Evolutionary conservation across 306 rosid genomes (phyloP), one percentile per base, ranked within the genome.

Genomic region (Senna siamea): DNA sequence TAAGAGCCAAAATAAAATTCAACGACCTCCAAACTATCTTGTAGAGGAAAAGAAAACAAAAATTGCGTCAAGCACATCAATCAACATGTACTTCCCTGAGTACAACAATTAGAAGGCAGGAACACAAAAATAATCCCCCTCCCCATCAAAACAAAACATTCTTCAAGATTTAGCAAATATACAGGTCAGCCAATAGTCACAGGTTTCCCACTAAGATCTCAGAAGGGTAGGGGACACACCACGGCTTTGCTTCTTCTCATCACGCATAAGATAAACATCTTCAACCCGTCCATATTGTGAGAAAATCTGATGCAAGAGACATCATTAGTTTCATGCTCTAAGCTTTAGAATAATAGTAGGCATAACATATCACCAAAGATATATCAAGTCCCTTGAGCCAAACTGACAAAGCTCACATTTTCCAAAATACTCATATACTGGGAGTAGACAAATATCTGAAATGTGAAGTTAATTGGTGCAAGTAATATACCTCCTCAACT

Each of bases 221-320:
- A 69, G 18, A 76, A 73, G 73, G 52, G 46, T 60, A 74, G 73
- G 67, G 56, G 47, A 81, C 90, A 78, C 69, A 94, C 98, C 98
- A 30, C 97, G 97, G 75, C 96, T 94, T 77, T 87, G 97, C 87
- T 87, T 89, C 79, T 85, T 74, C 69, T 91, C 97, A 85, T 94
- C 98, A 48, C 97, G 95, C 97, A 91, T 91, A 51, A 94, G 97
- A 81, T 94, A 94, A 80, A 91, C 96, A 83, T 91, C 97, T 85
- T 94, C 97, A 54, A 94, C 96, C 68, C 82, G 89, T 32, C 97
- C 98, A 84, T 86, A 91, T 28, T 87, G 89, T 60, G 90, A 80
- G 81, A 94, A 94, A 50, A 94, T 85, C 97, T 94, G 90, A 77
- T 54, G 76, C 64, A 70, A 69, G 56, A 83, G 75, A 81, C 44